Evolutionary conservation across 129 eudicot genomes (phyloP).

Genomic region (Lactuca saligna): DNA sequence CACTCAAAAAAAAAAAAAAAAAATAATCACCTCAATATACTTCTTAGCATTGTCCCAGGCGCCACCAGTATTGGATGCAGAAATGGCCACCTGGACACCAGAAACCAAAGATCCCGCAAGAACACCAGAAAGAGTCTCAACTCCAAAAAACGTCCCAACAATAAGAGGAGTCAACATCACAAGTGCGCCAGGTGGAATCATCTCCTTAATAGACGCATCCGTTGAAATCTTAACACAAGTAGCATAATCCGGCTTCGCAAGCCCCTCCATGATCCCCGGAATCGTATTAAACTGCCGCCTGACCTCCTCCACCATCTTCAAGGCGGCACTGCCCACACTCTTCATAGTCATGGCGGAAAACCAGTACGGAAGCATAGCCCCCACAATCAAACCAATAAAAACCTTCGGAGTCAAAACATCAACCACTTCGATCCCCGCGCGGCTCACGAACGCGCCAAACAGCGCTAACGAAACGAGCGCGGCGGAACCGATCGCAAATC

Average conservation of each 20-base stretch:
- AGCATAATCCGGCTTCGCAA: slow-evolving; percentile 72
- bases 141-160: slow-evolving; percentile 75
- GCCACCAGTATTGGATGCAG: slow-evolving; percentile 91
- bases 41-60: slow-evolving; percentile 93
- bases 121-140: slow-evolving; percentile 80
- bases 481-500: slow-evolving; percentile 89
- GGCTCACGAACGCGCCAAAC: slow-evolving; percentile 89
- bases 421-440: slow-evolving; percentile 59
- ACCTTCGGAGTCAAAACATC: slow-evolving; percentile 85
- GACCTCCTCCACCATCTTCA: slow-evolving; percentile 89
- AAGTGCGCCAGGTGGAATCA: slow-evolving; percentile 88
- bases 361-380: slow-evolving; percentile 97
- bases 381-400: slow-evolving; percentile 76
- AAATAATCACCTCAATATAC: slow-evolving; percentile 63
- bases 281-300: slow-evolving; percentile 80
- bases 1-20: no score
- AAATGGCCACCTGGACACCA: slow-evolving; percentile 83
- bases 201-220: slow-evolving; percentile 85
- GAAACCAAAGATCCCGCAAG: slow-evolving; percentile 90
- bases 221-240: slow-evolving; percentile 88
- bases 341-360: slow-evolving; percentile 97
- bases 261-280: slow-evolving; percentile 81
- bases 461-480: slow-evolving; percentile 79
- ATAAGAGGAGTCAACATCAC: slow-evolving; percentile 91
- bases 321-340: slow-evolving; percentile 89